Percentiles rank a stretch among this genome's conserved stretches.
These are phyloP conservation scores for Tetraselmis chui DNA, from an alignment of 139 green algal genomes.

Conservation along the genomic window DNA sequence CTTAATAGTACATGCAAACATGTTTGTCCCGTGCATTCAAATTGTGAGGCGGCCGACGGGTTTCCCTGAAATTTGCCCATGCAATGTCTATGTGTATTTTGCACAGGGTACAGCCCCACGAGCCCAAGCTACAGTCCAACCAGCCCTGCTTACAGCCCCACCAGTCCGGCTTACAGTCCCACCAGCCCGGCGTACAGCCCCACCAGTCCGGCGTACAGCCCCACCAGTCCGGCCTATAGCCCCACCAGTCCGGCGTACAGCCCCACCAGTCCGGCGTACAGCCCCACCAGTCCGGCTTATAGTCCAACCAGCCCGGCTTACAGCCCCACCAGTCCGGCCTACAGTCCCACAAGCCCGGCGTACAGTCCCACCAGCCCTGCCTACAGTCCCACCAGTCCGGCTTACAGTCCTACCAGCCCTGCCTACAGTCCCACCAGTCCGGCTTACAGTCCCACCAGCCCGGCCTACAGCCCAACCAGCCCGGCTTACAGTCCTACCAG, in stretches of 20 bases:
- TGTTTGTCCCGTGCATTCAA: too few relatives aligned
- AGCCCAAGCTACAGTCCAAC: slow-evolving; percentile 28
- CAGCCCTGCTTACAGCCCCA: slow-evolving; percentile 10
- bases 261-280: slow-evolving; percentile 35
- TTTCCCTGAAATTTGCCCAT: too few relatives aligned
- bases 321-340: slow-evolving; percentile 13
- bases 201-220: slow-evolving; percentile 26
- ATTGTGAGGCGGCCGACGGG: too few relatives aligned
- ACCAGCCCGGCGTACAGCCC: slow-evolving; percentile 19
- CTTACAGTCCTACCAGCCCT: slow-evolving; percentile 55
- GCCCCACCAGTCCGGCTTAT: slow-evolving; percentile 24
- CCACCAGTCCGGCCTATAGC: slow-evolving; percentile 27
- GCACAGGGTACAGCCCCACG: slow-evolving; percentile 28
- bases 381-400: slow-evolving; percentile 39
- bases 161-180: slow-evolving; percentile 10
- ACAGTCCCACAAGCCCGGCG: slow-evolving; percentile 9
- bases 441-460: slow-evolving; percentile 54
- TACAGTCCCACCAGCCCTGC: slow-evolving; percentile 29
- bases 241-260: slow-evolving; percentile 29
- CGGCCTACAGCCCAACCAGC: slow-evolving; percentile 31
- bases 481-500: slow-evolving; percentile 39
- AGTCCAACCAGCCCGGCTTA: slow-evolving; percentile 42
- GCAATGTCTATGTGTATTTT: too few relatives aligned
- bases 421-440: slow-evolving; percentile 60
- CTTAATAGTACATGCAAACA: too few relatives aligned